Evolutionary conservation across 192 early-diverging fungal genomes (phyloP).

Genomic region (Backusella psychrophila): DNA sequence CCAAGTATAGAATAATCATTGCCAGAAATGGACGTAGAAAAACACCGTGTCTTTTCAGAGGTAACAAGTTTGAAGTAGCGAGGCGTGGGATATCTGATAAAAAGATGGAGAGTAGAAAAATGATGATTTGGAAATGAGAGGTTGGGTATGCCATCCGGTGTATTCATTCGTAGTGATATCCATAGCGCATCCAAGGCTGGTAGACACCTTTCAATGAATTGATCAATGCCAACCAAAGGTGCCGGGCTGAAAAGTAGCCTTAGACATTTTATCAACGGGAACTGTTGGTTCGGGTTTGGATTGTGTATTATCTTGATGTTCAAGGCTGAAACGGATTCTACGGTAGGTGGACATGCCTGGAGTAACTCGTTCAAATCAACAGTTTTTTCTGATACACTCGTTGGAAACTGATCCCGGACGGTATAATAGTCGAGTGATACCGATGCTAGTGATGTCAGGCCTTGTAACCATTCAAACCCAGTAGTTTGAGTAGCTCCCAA

Average conservation of each 20-base stretch:
- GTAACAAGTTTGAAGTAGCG: neutral
- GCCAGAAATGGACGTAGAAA: neutral
- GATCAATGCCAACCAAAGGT: neutral
- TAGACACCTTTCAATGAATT: neutral
- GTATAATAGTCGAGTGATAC: neutral
- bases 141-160: neutral
- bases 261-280: neutral
- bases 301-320: neutral
- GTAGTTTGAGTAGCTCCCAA: neutral
- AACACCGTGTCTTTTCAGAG: neutral
- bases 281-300: neutral
- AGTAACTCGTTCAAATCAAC: neutral
- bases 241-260: neutral
- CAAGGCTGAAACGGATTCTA: neutral
- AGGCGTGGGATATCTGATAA: neutral
- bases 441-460: neutral
- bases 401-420: neutral
- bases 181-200: neutral
- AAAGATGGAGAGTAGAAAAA: neutral
- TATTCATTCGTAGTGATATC: neutral
- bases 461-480: neutral
- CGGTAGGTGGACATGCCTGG: neutral
- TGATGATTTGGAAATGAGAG: neutral
- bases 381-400: neutral
- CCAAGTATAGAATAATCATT: neutral